Conservation (phyloP, 768 basidiomycete genomes). For the Pisolithus microcarpus region DNA sequence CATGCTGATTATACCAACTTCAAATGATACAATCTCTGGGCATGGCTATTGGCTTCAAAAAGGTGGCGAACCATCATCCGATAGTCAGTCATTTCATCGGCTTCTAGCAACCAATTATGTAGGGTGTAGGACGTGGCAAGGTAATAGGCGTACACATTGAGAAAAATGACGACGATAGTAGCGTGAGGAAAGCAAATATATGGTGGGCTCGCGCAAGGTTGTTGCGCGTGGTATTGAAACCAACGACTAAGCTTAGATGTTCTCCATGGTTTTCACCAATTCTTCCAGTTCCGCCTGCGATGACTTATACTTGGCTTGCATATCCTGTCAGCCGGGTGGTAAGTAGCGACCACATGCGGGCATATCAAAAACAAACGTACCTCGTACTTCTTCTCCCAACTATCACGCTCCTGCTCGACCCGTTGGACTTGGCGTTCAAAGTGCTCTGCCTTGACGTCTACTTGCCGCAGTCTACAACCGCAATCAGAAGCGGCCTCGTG, state of each 20-base stretch:
- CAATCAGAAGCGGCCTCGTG: slow-evolving; percentile 15
- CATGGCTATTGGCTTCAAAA: no score
- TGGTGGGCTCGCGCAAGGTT: slow-evolving; percentile 1
- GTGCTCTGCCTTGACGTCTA: slow-evolving; percentile 98
- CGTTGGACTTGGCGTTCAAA: slow-evolving; percentile 88
- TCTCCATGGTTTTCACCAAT: slow-evolving; percentile 69
- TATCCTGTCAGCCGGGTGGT: slow-evolving; percentile 44
- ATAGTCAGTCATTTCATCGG: slow-evolving; percentile 6
- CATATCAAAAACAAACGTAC: slow-evolving; percentile 36
- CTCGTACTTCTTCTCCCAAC: slow-evolving; percentile 93
- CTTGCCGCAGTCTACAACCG: slow-evolving; percentile 72
- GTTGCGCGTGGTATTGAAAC: not conserved
- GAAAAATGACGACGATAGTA: slow-evolving; percentile 10
- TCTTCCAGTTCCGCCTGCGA: slow-evolving; percentile 82
- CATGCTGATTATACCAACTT: not conserved
- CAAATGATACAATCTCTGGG: not conserved
- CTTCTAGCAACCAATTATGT: slow-evolving; percentile 19
- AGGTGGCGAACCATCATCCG: not conserved
- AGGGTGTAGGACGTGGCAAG: slow-evolving; percentile 11
- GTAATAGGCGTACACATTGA: slow-evolving; percentile 18
- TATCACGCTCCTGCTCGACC: slow-evolving; percentile 84
- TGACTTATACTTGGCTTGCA: slow-evolving; percentile 56
- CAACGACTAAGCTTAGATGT: slow-evolving; percentile 36
- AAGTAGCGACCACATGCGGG: slow-evolving; percentile 2
- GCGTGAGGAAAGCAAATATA: slow-evolving; percentile 2